These are phyloP conservation scores for Fusarium keratoplasticum DNA, from an alignment of 2,329 filamentous ascomycete species.

Conservation along the genomic window DNA sequence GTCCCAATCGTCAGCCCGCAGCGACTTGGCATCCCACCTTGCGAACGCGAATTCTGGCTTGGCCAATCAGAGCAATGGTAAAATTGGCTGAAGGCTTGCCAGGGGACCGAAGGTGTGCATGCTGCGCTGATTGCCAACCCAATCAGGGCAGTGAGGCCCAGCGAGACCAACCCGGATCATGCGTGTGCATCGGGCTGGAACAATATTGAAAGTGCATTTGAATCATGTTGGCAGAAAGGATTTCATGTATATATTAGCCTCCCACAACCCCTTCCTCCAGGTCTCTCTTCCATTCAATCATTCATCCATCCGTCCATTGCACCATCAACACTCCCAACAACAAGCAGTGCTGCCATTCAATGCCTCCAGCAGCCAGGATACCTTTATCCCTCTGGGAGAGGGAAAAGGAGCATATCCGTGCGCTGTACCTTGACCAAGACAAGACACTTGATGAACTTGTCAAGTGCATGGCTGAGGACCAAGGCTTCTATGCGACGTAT, in stretches of 20 bases:
- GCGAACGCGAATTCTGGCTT: not conserved
- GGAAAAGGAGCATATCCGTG: not conserved
- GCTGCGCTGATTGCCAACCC: not conserved
- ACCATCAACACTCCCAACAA: not conserved
- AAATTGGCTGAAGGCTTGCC: not conserved
- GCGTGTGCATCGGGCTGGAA: no score
- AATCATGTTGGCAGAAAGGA: not conserved
- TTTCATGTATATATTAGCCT: not conserved
- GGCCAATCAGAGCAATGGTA: not conserved
- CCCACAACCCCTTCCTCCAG: not conserved
- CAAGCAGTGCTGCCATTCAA: not conserved
- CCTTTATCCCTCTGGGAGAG: not conserved
- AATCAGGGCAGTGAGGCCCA: not conserved
- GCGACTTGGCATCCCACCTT: not conserved
- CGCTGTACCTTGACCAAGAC: slow-evolving; percentile 3
- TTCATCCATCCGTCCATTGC: not conserved
- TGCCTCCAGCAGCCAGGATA: slow-evolving; percentile 5
- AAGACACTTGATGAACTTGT: slow-evolving; percentile 16
- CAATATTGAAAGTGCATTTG: not conserved
- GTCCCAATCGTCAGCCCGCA: not conserved
- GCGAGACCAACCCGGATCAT: not conserved
- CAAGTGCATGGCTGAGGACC: not conserved
- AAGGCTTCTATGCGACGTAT: slow-evolving; percentile 6
- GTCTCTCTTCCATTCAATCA: not conserved
- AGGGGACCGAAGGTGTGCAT: not conserved